Evolutionary conservation across 2,329 filamentous ascomycete genomes (phyloP), one percentile per base, ranked within the genome.

Genomic region (Aspergillus niger): DNA sequence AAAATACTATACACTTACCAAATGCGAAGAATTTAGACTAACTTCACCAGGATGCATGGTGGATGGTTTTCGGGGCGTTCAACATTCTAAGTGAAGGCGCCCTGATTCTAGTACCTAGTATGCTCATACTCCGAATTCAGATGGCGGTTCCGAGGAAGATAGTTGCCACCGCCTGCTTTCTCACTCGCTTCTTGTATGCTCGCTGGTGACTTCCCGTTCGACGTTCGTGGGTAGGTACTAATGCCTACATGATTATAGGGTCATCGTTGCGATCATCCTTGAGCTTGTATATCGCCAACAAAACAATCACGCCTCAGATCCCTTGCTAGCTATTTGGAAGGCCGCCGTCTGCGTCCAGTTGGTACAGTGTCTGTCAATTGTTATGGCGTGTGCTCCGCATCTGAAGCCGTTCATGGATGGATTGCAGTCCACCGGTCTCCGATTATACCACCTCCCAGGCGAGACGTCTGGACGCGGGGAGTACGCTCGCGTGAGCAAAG

Each of bases 331-430:
- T 0, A 30, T 43, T 2, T 55, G 52, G 52, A 26, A 44, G 36
- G 52, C 24, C 3, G 24, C 52, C 11, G 24, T 55, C 38, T 55
- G 52, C 22, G 24, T 26, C 5, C n/a, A 55, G 38, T 5, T 55
- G 38, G 36, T 55, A 1, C 52, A 55, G 24, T 43, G 52, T 22
- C 15, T 55, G 20, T 38, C 15, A 15, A 55, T 55, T 15, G 7
- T 55, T 8, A 36, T 28, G 15, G 36, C 52, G 5, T 55, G 36
- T 15, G n/a, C 43, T 11, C 52, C 52, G 2, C 52, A 55, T 5
- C 22, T 55, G 13, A 55, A 55, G 36, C 52, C 52, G 5, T 55
- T 55, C 38, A 55, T 55, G 52, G 52, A 55, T 44, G 52, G 52
- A 11, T 20, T 55, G 2, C 52, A 55, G 38, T 55, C 52, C n/a